Evolutionary conservation across 768 basidiomycete species (phyloP), one percentile per base, ranked within the genome.

Genomic region (Gymnopilus dilepis): DNA sequence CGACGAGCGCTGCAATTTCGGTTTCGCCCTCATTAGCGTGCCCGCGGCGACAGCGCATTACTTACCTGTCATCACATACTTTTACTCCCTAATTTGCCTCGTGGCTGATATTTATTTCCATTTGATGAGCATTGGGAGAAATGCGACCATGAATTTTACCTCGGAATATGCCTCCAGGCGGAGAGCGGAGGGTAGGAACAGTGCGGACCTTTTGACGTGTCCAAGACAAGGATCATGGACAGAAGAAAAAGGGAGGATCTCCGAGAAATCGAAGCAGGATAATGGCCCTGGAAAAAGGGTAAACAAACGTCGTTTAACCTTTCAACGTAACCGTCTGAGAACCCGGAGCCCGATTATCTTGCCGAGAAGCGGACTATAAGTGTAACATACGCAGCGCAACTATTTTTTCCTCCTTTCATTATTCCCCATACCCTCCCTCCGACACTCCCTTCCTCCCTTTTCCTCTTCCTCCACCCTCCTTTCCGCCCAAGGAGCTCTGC

Each of bases 321-420:
- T 56, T 54, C 47, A 40, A 40, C 34, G 50, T 41, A 45, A 48
- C 45, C 47, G 48, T 51, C 50, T 63, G 55, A 34, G 53, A 51
- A 28, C 55, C 41, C 31, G 53, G 37, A 34, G 60, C 37, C 69
- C 65, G 69, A 67, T 65, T 64, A 62, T 63, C 65, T 69, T 67
- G 64, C 67, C 67, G 63, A 68, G 62, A 65, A 69, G 63, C 64
- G 66, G 68, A 63, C 59, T 60, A 63, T 63, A 66, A 64, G 48
- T 61, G 67, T 71, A 65, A 50, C 65, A 64, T 67, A 67, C 60
- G 59, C 60, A 37, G 34, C 56, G 37, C 61, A 56, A 37, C 41
- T 45, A 34, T 38, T 62, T 64, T 61, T 66, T 52, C 54, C 28
- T 50, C 47, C 47, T 21, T 55, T 45, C 63, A 58, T 60, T 54